Evolutionary conservation across 2,329 filamentous ascomycete species (phyloP).

Genomic region (Pseudogymnoascus sp.): DNA sequence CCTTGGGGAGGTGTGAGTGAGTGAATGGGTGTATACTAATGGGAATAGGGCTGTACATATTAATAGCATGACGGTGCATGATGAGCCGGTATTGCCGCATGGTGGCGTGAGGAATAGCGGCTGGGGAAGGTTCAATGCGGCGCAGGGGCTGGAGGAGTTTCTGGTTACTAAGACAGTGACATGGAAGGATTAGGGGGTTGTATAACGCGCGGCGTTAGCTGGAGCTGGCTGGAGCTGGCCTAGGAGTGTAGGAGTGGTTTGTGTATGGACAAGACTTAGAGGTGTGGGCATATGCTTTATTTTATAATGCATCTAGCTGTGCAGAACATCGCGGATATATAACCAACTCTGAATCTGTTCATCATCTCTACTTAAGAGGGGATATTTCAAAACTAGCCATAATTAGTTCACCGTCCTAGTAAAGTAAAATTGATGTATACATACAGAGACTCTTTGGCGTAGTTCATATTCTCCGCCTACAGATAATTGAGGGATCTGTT

Average conservation of each 20-base stretch:
- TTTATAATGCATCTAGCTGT: too few relatives aligned
- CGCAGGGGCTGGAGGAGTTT: conserved; percentile 39
- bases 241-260: background rate
- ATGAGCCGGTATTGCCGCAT: conserved; percentile 38
- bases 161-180: conserved; percentile 34
- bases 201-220: background rate
- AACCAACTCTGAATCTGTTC: background rate
- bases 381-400: background rate
- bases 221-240: background rate
- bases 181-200: conserved; percentile 16
- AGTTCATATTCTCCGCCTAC: conserved; percentile 25
- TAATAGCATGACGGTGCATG: conserved; percentile 42
- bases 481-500: conserved; percentile 26
- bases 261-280: background rate
- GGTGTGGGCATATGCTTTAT: background rate
- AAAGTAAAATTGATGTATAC: conserved; percentile 8
- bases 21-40: background rate
- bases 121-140: conserved; percentile 38
- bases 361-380: background rate
- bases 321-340: background rate
- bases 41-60: conserved; percentile 37
- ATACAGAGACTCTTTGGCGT: conserved; percentile 21
- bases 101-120: conserved; percentile 41
- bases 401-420: background rate
- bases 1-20: background rate